Base-by-base conservation (phyloP, 306 rosid genomes). In the Acmispon strigosus region DNA sequence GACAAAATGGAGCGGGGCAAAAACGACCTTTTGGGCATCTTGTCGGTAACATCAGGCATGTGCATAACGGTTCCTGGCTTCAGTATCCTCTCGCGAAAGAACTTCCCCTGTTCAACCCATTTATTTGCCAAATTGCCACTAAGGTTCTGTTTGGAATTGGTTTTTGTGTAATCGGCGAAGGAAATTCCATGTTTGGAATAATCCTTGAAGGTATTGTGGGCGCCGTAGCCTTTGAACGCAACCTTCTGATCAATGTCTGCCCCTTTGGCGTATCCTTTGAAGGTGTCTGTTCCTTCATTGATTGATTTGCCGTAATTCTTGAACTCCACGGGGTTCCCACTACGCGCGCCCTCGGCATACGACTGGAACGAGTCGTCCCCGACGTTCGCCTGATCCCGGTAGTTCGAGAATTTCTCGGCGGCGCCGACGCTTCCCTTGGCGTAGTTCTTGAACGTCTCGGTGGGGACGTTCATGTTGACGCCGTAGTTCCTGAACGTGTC, bases 21-120 rank as follows among this genome's bases (percentile, higher is more conserved):
- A 77, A 91, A 91, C 7, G 96, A 89, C 84, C 97, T 91, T 73
- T 77, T 22, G 0, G 96, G 97, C 84, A 85, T 80, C 76, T 82
- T 88, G 80, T 91, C 97, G 15, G 50, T 81, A 2, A 91, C 79
- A 72, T 91, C 92, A 1, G 97, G 97, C 91, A 91, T 85, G 1
- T 89, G 89, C 91, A 88, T 82, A 36, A 88, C 84, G 2, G 54
- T 58, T 8, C 97, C 89, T 62, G 87, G 60, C 66, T 71, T 88
- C 51, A 91, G 17, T 90, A 78, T 83, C 39, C 80, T 79, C 66
- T 91, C 91, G 4, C 96, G 78, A 45, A 91, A 91, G 86, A 91
- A 91, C 41, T 88, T 91, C 13, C 97, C 97, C 12, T 92, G 91
- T 51, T 88, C 87, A 1, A 88, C 92, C 92, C 91, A 86, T 8